These are phyloP conservation scores for Ballota nigra DNA, from an alignment of 257 asterid species.

Conservation along the genomic window DNA sequence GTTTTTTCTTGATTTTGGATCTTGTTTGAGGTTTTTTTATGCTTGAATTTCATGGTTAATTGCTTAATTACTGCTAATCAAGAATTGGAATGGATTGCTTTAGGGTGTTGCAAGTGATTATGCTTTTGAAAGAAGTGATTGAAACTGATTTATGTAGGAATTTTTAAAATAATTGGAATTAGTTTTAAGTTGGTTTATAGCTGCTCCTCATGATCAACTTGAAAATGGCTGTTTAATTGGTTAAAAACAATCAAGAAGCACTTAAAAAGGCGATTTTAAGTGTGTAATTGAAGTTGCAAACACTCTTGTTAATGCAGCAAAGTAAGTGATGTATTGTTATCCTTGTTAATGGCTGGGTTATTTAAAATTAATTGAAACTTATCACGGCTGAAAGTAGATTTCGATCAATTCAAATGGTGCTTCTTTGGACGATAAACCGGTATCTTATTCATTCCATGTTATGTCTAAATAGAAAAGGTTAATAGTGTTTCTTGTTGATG, in stretches of 20 bases:
- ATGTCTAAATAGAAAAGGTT: background rate
- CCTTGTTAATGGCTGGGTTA: background rate
- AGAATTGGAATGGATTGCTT: background rate
- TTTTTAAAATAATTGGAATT: background rate
- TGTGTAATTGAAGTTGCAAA: too few species aligned
- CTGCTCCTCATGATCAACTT: background rate
- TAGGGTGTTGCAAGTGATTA: background rate
- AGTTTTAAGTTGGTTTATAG: background rate
- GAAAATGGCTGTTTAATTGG: background rate
- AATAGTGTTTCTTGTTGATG: background rate
- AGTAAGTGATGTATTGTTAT: background rate
- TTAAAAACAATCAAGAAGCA: background rate
- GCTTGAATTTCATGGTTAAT: background rate
- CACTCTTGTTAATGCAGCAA: background rate
- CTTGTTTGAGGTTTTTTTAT: slow-evolving; percentile 7
- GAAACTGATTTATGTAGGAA: background rate
- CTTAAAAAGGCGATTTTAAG: background rate
- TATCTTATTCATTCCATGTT: background rate
- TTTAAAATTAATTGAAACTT: background rate
- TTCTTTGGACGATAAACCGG: background rate
- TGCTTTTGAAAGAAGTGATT: background rate
- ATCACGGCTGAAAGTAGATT: background rate
- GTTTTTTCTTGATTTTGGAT: background rate
- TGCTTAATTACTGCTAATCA: background rate
- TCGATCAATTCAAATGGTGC: background rate